Evolutionary conservation across 805 yeast species (phyloP).

Genomic region (Saccharomyces jurei): DNA sequence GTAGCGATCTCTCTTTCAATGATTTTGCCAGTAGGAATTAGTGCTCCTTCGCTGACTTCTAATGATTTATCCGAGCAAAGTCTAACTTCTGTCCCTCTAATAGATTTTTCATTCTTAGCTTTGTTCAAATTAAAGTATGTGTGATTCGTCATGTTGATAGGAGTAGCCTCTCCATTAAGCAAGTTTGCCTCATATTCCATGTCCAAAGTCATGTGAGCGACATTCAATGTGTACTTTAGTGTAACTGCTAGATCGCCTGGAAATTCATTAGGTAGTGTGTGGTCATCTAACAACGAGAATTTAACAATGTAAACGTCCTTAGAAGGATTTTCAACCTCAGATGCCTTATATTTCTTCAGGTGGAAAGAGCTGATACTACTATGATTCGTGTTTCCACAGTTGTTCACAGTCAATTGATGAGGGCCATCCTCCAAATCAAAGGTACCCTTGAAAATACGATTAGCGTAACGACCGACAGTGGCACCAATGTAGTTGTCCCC

Average conservation of each 20-base stretch:
- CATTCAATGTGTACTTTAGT: constrained; percentile 40
- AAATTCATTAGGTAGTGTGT: constrained; percentile 40
- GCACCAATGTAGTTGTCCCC: constrained; percentile 51
- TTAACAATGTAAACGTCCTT: constrained; percentile 28
- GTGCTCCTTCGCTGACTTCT: constrained; percentile 34
- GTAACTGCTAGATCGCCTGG: constrained; percentile 47
- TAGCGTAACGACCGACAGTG: constrained; percentile 58
- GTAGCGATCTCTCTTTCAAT: constrained; percentile 21
- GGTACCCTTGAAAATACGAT: constrained; percentile 43
- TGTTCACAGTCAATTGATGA: constrained; percentile 38
- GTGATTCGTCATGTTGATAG: constrained; percentile 55
- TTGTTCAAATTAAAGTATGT: constrained; percentile 47
- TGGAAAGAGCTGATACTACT: constrained; percentile 50
- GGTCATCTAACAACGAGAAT: constrained; percentile 38
- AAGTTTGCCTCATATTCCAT: constrained; percentile 38
- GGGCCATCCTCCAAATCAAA: constrained; percentile 36
- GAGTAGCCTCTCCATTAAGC: constrained; percentile 35
- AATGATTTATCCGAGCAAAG: constrained; percentile 35
- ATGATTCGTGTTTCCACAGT: constrained; percentile 40
- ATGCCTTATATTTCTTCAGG: constrained; percentile 44
- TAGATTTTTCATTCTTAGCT: constrained; percentile 21
- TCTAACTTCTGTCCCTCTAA: constrained; percentile 34
- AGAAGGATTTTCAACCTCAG: constrained; percentile 33
- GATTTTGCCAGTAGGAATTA: constrained; percentile 41
- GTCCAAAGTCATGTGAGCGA: constrained; percentile 30